A percentile compares a stretch with the other conserved stretches of the same genome.
phyloP scores from a whole-genome alignment of 257 asterid species.

The Penstemon barbatus region DNA sequence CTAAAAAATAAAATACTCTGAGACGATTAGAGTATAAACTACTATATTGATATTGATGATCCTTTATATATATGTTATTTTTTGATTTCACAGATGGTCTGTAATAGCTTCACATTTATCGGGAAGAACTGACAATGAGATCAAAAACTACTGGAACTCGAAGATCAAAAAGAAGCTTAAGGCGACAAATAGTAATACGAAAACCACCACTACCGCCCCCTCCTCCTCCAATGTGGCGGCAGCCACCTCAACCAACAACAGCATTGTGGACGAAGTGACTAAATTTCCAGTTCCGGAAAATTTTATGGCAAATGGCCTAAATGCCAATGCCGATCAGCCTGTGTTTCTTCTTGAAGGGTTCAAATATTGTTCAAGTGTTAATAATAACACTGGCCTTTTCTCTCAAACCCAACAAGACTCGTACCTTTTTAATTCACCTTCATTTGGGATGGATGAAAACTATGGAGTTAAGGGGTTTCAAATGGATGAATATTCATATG shows the following conservation, averaged over 20 bases:
- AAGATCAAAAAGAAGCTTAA: slow-evolving; percentile 50
- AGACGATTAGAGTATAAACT: no score
- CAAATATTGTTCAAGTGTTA: slow-evolving; percentile 7
- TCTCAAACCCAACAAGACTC: slow-evolving; percentile 33
- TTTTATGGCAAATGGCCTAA: neutral
- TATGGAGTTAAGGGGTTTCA: slow-evolving; percentile 26
- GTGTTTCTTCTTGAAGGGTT: slow-evolving; percentile 25
- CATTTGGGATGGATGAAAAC: slow-evolving; percentile 29
- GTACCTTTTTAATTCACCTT: slow-evolving; percentile 27
- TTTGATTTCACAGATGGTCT: slow-evolving; percentile 45
- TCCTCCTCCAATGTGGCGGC: neutral
- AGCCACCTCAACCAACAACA: neutral
- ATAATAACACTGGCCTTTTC: neutral
- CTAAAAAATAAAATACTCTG: no score
- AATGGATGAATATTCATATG: slow-evolving; percentile 26
- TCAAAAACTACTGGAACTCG: slow-evolving; percentile 65
- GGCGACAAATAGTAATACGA: neutral
- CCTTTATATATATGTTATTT: no score
- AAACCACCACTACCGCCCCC: neutral
- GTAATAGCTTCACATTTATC: slow-evolving; percentile 54
- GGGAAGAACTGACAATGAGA: slow-evolving; percentile 68
- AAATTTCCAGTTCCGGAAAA: slow-evolving; percentile 20
- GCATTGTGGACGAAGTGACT: slow-evolving; percentile 7
- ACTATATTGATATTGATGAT: no score
- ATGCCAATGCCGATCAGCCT: slow-evolving; percentile 11